Conservation (phyloP, 73 alveolate genomes). For the Paraurostyla sp. region DNA sequence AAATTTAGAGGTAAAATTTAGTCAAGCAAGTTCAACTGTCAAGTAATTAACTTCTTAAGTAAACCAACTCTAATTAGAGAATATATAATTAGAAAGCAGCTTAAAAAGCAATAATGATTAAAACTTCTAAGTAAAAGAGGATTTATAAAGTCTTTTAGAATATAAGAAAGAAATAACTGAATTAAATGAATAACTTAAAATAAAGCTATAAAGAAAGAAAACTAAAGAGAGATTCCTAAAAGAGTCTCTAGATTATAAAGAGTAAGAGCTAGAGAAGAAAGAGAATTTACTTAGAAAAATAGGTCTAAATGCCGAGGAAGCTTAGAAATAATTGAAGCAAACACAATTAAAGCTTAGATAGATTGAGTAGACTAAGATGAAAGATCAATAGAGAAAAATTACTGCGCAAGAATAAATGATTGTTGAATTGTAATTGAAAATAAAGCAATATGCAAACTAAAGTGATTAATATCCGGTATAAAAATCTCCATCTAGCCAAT, state of each 20-base stretch:
- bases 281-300: slow-evolving; percentile 7
- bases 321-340: background rate
- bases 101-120: background rate
- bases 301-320: background rate
- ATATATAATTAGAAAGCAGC: background rate
- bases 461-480: background rate
- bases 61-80: background rate
- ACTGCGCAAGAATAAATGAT: background rate
- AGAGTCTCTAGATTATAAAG: background rate
- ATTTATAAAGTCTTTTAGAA: background rate
- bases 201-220: background rate
- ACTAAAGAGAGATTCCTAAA: background rate
- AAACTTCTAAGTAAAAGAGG: background rate
- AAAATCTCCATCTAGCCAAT: background rate
- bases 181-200: background rate
- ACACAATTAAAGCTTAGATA: background rate
- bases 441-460: background rate
- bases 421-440: background rate
- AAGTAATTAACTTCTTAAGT: background rate
- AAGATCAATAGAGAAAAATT: background rate
- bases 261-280: slow-evolving; percentile 28
- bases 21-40: background rate
- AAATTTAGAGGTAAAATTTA: background rate
- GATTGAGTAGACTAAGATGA: background rate
- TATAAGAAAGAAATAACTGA: background rate